These are phyloP conservation scores for Saraca asoca DNA, from an alignment of 331 rosid genomes.

Conservation along the genomic window DNA sequence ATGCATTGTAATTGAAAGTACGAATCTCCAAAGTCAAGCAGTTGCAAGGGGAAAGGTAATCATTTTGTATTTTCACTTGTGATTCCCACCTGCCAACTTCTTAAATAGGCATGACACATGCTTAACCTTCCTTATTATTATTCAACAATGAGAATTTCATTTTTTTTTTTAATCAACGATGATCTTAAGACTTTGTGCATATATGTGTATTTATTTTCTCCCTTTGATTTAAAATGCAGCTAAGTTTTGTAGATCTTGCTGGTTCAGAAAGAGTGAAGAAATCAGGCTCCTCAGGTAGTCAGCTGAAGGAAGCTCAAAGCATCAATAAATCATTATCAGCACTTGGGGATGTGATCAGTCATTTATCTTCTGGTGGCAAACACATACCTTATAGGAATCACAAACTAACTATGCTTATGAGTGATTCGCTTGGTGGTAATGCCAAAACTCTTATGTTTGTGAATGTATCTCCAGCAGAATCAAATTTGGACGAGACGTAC, in stretches of 20 bases:
- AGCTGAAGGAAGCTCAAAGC: constrained; percentile 98
- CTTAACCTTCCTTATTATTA: not conserved
- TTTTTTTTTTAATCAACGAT: not conserved
- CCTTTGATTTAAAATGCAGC: constrained; percentile 47
- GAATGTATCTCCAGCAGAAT: constrained; percentile 81
- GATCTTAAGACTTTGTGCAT: not conserved
- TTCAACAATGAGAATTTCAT: constrained; percentile 11
- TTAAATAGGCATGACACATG: too few species aligned
- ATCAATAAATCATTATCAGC: constrained; percentile 98
- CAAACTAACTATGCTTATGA: constrained; percentile 95
- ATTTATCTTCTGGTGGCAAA: constrained; percentile 89
- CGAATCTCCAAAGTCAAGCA: constrained; percentile 91
- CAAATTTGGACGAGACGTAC: constrained; percentile 91
- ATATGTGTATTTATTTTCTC: constrained; percentile 1
- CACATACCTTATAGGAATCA: constrained; percentile 96
- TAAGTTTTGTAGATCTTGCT: constrained; percentile 98
- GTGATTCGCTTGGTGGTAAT: constrained; percentile 97
- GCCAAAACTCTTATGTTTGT: constrained; percentile 99
- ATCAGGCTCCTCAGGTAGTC: constrained; percentile 89
- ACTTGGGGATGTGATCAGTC: constrained; percentile 94
- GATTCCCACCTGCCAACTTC: too few species aligned
- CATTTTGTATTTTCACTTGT: not conserved
- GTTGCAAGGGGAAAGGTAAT: constrained; percentile 91
- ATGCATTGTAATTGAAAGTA: constrained; percentile 80
- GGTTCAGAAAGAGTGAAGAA: constrained; percentile 96